Conservation (phyloP, 345 rosid genomes). For the Combretum micranthum region DNA sequence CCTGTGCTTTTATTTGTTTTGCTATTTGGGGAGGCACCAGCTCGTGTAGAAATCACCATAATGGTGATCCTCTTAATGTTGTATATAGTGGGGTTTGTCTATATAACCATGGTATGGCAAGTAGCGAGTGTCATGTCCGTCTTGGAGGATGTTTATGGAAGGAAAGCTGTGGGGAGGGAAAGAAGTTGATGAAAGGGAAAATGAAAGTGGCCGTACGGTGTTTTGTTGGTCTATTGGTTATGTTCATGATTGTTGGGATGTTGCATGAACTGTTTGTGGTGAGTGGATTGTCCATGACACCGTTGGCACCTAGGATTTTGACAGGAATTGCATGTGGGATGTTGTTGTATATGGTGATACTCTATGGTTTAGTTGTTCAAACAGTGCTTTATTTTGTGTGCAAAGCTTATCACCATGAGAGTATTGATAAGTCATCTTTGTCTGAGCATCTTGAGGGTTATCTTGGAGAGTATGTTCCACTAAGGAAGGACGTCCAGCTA, state of each 20-base stretch:
- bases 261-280: slow-evolving; percentile 25
- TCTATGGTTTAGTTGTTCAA: slow-evolving; percentile 35
- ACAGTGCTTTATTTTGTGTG: slow-evolving; percentile 49
- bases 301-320: slow-evolving; percentile 9
- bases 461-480: background rate
- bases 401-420: slow-evolving; percentile 47
- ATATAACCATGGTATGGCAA: slow-evolving; percentile 30
- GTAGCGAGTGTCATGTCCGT: slow-evolving; percentile 44
- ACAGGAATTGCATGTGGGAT: slow-evolving; percentile 28
- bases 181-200: slow-evolving; percentile 40
- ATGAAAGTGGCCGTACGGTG: slow-evolving; percentile 4
- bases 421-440: slow-evolving; percentile 9
- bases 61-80: background rate
- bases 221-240: slow-evolving; percentile 2
- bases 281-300: slow-evolving; percentile 7
- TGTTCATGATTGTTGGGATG: slow-evolving; percentile 6
- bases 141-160: slow-evolving; percentile 32
- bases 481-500: too few species aligned
- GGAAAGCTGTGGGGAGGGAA: slow-evolving; percentile 37
- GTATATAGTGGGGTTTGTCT: slow-evolving; percentile 20
- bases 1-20: background rate
- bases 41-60: background rate
- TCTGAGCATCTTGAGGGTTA: slow-evolving; percentile 6
- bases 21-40: background rate
- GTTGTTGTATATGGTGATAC: slow-evolving; percentile 24